These are phyloP conservation scores for Aureobasidium sp. DNA, from an alignment of 2,329 filamentous ascomycete genomes.

Conservation along the genomic window DNA sequence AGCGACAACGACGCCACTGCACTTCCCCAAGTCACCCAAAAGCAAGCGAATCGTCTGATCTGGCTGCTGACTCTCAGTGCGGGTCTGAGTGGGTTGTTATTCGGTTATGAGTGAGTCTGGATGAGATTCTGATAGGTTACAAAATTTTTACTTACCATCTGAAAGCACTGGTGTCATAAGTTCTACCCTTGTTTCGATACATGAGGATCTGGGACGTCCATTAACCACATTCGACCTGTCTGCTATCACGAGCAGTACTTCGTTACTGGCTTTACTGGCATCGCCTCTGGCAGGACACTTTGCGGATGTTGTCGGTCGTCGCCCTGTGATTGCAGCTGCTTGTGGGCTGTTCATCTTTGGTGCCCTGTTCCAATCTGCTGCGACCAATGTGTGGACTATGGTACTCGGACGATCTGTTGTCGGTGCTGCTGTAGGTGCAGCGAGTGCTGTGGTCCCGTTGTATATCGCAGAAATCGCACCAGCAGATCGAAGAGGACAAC, in stretches of 20 bases:
- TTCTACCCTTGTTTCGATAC: constrained; percentile 50
- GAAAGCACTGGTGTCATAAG: constrained; percentile 51
- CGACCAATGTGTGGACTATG: constrained; percentile 54
- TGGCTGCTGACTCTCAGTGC: constrained; percentile 47
- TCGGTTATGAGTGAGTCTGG: constrained; percentile 45
- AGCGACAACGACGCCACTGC: neutral
- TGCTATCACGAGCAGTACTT: constrained; percentile 50
- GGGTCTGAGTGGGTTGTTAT: constrained; percentile 49
- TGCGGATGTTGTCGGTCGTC: constrained; percentile 41
- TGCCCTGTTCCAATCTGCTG: constrained; percentile 55
- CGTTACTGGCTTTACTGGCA: constrained; percentile 48
- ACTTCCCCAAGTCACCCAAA: neutral
- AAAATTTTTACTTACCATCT: neutral
- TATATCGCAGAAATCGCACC: constrained; percentile 27
- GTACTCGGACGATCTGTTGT: constrained; percentile 60
- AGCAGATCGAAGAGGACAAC: constrained; percentile 54
- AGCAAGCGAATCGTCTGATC: neutral
- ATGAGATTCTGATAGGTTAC: neutral
- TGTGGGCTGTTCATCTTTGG: constrained; percentile 61
- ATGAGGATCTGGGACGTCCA: constrained; percentile 34
- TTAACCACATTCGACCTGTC: constrained; percentile 47
- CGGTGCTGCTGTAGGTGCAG: constrained; percentile 64
- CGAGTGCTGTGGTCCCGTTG: constrained; percentile 74
- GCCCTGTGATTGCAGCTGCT: constrained; percentile 42
- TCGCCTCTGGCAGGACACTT: constrained; percentile 47